Base-by-base conservation (phyloP, 495 filamentous ascomycete genomes). In the Penicillium daleae region DNA sequence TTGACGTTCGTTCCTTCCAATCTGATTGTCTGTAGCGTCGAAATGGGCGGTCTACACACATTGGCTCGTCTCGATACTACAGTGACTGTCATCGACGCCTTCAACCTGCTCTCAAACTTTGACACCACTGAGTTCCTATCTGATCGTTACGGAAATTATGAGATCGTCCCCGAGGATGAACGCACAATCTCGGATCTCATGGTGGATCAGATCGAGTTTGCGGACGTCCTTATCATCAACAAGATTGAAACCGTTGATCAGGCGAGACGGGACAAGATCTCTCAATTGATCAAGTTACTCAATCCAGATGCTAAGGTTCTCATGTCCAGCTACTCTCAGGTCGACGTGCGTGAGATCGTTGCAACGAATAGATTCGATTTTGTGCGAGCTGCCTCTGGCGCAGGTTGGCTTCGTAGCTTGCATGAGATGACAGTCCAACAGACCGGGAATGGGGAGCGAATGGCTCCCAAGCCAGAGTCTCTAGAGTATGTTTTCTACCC, bases 141-240 rank as follows among this genome's bases (percentile, higher is more conserved):
- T 0, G 79, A 83, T 35, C 80, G 85, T 10, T 78, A 79, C 54
- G 77, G 77, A 0, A 56, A 57, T 6, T 70, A 78, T 2, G 75
- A 72, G 35, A 75, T 82, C 15, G 74, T 80, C 0, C 72, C 78
- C 0, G 85, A 87, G 59, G 85, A 87, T 52, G 84, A 87, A 37
- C 78, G 84, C 4, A 86, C 84, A 1, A 84, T 86, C 46, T 85
- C 84, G 13, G 83, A 87, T 56, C 77, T 86, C 2, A 83, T 86
- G 73, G 83, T 86, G 0, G 85, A 87, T 57, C 85, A 87, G 62
- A 84, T 87, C 48, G 85, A 87, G 66, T 87, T 87, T 57, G 83
- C 85, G 6, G 83, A 87, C 55, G 83, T 87, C 3, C 72, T 87
- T 13, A 74, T 87, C 31, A 62, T 87, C 32, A 87, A 87, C 65